Percentiles rank a stretch among this genome's conserved stretches.
These are phyloP conservation scores for Aureobasidium sp. DNA, from an alignment of 2,329 filamentous ascomycete species.

Conservation along the genomic window DNA sequence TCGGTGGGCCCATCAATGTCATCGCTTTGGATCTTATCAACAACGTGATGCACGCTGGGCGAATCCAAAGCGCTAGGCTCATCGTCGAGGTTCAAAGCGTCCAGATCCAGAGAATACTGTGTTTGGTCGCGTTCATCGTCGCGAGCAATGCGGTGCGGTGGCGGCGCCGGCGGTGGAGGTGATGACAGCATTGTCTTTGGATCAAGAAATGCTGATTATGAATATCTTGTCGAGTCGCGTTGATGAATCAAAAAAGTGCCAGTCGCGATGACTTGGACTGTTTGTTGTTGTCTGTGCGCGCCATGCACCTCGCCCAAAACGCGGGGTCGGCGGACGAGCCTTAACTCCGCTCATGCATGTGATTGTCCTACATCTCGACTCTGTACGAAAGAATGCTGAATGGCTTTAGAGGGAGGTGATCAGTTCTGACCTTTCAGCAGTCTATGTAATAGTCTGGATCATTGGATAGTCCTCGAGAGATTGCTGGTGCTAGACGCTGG, in stretches of 20 bases:
- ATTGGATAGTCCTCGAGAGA: too few species aligned
- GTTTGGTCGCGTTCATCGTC: constrained; percentile 1
- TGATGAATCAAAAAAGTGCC: not conserved
- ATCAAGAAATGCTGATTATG: not conserved
- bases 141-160: not conserved
- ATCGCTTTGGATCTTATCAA: constrained; percentile 25
- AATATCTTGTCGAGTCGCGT: constrained; percentile 11
- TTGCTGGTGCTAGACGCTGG: not conserved
- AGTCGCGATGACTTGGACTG: not conserved
- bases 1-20: constrained; percentile 34
- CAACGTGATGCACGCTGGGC: constrained; percentile 21
- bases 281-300: constrained; percentile 15
- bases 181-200: constrained; percentile 21
- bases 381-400: not conserved
- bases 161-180: constrained; percentile 5
- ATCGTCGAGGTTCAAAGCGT: constrained; percentile 25
- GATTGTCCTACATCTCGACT: not conserved
- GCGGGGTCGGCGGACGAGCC: not conserved
- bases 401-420: too few species aligned
- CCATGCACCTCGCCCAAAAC: not conserved
- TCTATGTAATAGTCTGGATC: not conserved
- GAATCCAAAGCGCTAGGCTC: constrained; percentile 13
- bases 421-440: not conserved
- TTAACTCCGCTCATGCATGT: constrained; percentile 1
- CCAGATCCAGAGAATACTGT: constrained; percentile 29